A percentile compares a stretch with the other conserved stretches of the same genome.
Conservation (phyloP, 176 grass and related monocot species). For the Coix lacrymajobi region DNA sequence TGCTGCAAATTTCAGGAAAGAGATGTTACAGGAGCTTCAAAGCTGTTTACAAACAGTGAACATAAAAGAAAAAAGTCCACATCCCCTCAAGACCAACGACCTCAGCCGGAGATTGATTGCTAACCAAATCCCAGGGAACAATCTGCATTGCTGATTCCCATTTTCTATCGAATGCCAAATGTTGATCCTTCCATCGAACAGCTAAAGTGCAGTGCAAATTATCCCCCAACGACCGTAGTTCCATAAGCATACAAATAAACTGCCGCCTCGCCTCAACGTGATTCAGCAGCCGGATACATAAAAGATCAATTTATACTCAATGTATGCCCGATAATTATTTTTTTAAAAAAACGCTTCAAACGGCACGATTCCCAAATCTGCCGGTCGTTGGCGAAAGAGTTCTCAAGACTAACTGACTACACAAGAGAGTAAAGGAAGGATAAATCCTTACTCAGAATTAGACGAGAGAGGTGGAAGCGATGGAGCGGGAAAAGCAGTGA, state of each 20-base stretch:
- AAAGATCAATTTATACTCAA: background rate
- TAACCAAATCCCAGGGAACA: background rate
- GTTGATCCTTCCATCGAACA: conserved; percentile 1
- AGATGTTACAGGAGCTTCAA: background rate
- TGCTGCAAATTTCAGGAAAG: conserved; percentile 1
- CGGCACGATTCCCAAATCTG: background rate
- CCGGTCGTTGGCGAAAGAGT: too few species aligned
- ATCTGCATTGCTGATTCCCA: background rate
- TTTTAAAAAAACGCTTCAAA: background rate
- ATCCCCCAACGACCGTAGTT: background rate
- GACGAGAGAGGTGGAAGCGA: too few species aligned
- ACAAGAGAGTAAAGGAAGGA: too few species aligned
- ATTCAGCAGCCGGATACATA: background rate
- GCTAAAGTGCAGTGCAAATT: background rate
- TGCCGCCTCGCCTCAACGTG: background rate
- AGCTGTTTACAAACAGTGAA: background rate
- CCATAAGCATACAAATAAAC: background rate
- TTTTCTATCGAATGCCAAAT: background rate
- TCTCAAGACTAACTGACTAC: too few species aligned
- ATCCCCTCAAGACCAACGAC: background rate
- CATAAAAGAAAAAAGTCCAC: background rate
- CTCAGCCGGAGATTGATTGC: background rate
- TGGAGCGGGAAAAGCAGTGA: too few species aligned
- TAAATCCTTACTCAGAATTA: too few species aligned
- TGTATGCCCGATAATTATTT: background rate